Conservation (phyloP, 345 rosid species). For the Erysimum cheiranthoides region DNA sequence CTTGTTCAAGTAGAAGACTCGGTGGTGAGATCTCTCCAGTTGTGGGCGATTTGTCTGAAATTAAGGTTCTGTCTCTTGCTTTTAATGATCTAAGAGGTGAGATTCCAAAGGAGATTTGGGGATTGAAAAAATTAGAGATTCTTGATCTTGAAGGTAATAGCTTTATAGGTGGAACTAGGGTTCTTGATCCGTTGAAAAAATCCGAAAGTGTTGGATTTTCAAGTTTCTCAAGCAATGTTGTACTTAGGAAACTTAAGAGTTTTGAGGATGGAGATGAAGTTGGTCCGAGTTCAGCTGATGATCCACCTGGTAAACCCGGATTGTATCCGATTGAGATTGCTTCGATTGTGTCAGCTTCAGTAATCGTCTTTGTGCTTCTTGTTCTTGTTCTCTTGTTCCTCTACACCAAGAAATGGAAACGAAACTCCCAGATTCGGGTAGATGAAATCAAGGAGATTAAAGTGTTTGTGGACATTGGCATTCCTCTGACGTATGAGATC, state of each 20-base stretch:
- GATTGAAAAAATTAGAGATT: constrained; percentile 47
- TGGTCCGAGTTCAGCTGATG: constrained; percentile 10
- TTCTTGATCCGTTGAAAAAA: constrained; percentile 33
- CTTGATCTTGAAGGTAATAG: constrained; percentile 60
- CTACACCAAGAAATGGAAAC: constrained; percentile 52
- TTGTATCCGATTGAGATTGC: constrained; percentile 64
- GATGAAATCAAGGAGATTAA: constrained; percentile 53
- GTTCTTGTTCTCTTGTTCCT: constrained; percentile 55
- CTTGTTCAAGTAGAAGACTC: constrained; percentile 37
- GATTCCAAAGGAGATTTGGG: constrained; percentile 54
- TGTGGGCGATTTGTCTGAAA: constrained; percentile 48
- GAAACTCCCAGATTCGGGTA: constrained; percentile 47
- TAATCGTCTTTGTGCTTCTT: constrained; percentile 61
- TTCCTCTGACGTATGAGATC: constrained; percentile 55
- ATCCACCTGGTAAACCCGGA: constrained; percentile 25
- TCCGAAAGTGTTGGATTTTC: not conserved
- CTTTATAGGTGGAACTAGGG: constrained; percentile 45
- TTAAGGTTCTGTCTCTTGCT: constrained; percentile 57
- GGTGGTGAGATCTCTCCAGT: constrained; percentile 50
- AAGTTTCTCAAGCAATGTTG: constrained; percentile 37
- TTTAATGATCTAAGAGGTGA: constrained; percentile 54
- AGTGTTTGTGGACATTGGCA: constrained; percentile 52
- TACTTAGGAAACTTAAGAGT: constrained; percentile 41
- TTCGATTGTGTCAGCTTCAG: constrained; percentile 65
- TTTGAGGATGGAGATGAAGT: not conserved